These are phyloP conservation scores for Hypoxylon crocopeplum DNA, from an alignment of 495 filamentous ascomycete genomes.

Conservation along the genomic window DNA sequence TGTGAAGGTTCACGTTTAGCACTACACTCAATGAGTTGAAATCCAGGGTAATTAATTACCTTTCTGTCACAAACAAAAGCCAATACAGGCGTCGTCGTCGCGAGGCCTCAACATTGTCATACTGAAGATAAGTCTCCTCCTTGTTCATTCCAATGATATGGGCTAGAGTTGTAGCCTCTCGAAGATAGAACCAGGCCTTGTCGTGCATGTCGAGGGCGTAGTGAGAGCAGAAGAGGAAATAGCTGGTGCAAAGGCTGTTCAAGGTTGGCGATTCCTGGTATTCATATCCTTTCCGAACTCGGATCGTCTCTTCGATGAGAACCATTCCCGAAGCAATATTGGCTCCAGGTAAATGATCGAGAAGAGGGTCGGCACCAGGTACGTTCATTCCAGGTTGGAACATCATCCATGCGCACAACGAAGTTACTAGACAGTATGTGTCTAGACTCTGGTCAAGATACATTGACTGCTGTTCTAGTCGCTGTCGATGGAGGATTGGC, in stretches of 20 bases:
- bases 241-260: constrained; percentile 75
- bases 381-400: constrained; percentile 80
- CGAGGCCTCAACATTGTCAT: constrained; percentile 60
- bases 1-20: constrained; percentile 26
- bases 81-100: constrained; percentile 70
- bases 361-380: constrained; percentile 59
- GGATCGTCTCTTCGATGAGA: constrained; percentile 77
- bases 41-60: constrained; percentile 54
- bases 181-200: constrained; percentile 75
- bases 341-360: constrained; percentile 59
- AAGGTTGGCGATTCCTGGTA: constrained; percentile 73
- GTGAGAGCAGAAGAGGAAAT: constrained; percentile 79
- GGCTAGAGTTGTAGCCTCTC: constrained; percentile 71
- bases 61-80: constrained; percentile 74
- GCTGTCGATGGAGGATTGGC: constrained; percentile 76
- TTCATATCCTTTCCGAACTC: constrained; percentile 77
- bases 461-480: constrained; percentile 68
- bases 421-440: constrained; percentile 79
- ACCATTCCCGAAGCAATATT: constrained; percentile 63
- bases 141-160: constrained; percentile 66
- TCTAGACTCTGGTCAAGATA: constrained; percentile 71
- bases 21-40: background rate
- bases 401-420: constrained; percentile 83
- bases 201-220: constrained; percentile 75
- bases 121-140: constrained; percentile 64